Conservation (phyloP, 345 rosid species). For the Salix viminalis region DNA sequence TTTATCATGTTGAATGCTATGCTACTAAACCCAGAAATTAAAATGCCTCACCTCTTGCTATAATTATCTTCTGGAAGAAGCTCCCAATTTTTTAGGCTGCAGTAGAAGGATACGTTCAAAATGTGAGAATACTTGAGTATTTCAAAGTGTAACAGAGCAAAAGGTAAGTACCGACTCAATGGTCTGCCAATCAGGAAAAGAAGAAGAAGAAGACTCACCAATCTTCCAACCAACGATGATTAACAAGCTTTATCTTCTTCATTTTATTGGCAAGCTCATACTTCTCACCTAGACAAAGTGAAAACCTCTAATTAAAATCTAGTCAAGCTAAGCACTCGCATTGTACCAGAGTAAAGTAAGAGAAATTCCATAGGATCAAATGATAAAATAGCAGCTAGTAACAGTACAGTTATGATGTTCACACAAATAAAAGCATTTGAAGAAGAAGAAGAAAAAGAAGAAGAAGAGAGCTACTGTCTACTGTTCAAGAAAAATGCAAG, state of each 20-base stretch:
- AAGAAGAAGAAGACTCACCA: slow-evolving; percentile 43
- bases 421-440: not conserved
- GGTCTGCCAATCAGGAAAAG: not conserved
- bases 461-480: not conserved
- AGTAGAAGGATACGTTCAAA: slow-evolving; percentile 4
- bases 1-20: not conserved
- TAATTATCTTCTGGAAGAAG: slow-evolving; percentile 77
- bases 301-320: not conserved
- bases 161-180: not conserved
- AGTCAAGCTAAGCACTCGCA: not conserved
- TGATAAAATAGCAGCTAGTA: not conserved
- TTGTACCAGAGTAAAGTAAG: not conserved
- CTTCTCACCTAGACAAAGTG: slow-evolving; percentile 65
- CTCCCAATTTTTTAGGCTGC: slow-evolving; percentile 83
- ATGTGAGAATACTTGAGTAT: not conserved
- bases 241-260: slow-evolving; percentile 71
- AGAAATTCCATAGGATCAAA: not conserved
- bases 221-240: slow-evolving; percentile 90
- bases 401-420: not conserved
- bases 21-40: not conserved
- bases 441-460: too few relatives aligned
- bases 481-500: not conserved
- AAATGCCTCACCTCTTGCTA: slow-evolving; percentile 56
- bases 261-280: slow-evolving; percentile 82
- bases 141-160: not conserved